A percentile compares a stretch with the other conserved stretches of the same genome.
Evolutionary conservation across 805 yeast species (phyloP).

Genomic region (Teunomyces lycoperdinae): DNA sequence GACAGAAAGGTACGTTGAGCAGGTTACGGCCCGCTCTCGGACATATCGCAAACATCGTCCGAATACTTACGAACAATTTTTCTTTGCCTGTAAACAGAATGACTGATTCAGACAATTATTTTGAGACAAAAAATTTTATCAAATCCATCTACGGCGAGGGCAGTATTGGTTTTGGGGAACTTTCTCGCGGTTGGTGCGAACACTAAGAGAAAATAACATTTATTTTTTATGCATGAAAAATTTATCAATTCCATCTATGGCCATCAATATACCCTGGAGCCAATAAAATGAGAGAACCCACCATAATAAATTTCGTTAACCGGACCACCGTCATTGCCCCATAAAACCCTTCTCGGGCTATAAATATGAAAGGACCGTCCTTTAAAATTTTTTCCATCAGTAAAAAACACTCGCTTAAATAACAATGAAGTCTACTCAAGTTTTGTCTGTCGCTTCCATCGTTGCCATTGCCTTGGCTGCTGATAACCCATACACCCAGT

Average conservation of each 20-base stretch:
- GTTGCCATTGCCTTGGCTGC: slow-evolving; percentile 15
- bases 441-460: slow-evolving; percentile 7
- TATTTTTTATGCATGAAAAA: background rate
- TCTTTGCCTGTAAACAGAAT: background rate
- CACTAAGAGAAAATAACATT: background rate
- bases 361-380: background rate
- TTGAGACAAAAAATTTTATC: background rate
- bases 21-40: background rate
- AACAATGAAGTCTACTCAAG: background rate
- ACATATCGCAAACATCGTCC: background rate
- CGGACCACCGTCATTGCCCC: background rate
- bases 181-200: background rate
- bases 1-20: background rate
- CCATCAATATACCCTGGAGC: background rate
- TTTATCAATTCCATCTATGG: background rate
- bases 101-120: background rate
- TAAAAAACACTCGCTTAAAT: background rate
- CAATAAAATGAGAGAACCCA: background rate
- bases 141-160: background rate
- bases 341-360: background rate
- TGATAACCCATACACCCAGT: slow-evolving; percentile 36
- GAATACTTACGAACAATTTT: background rate
- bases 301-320: background rate
- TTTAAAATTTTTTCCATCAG: background rate
- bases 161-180: background rate